A percentile compares a stretch with the other conserved stretches of the same genome.
These are phyloP conservation scores for Penicillium palitans DNA, from an alignment of 2,329 filamentous ascomycete genomes.

Conservation along the genomic window DNA sequence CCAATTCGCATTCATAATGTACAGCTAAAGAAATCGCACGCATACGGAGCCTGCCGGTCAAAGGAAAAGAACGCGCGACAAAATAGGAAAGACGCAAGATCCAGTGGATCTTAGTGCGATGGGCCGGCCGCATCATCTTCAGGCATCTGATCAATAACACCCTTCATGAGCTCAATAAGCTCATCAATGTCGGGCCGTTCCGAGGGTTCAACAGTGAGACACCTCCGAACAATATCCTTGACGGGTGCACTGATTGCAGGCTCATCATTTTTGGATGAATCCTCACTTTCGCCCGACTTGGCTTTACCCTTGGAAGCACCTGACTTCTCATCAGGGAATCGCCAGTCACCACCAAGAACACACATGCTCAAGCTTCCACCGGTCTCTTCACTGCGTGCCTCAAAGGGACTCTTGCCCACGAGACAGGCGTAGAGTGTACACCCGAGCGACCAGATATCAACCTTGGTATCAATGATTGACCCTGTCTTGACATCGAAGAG, in stretches of 20 bases:
- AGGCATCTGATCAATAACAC: slow-evolving; percentile 66
- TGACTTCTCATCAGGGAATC: slow-evolving; percentile 82
- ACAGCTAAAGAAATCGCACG: slow-evolving; percentile 5
- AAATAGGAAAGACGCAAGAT: background rate
- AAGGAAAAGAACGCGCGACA: slow-evolving; percentile 5
- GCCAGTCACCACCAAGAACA: slow-evolving; percentile 90
- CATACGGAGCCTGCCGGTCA: slow-evolving; percentile 13
- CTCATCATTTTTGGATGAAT: slow-evolving; percentile 41
- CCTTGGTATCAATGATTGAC: slow-evolving; percentile 87
- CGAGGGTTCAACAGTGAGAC: slow-evolving; percentile 79
- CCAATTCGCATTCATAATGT: slow-evolving; percentile 9
- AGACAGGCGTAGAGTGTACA: slow-evolving; percentile 98
- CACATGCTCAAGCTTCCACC: slow-evolving; percentile 91
- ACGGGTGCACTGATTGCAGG: slow-evolving; percentile 74
- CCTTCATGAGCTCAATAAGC: slow-evolving; percentile 75
- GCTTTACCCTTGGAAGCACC: slow-evolving; percentile 61
- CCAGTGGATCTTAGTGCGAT: slow-evolving; percentile 19
- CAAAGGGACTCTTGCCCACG: slow-evolving; percentile 94
- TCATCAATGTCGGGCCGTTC: slow-evolving; percentile 87
- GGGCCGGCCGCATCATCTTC: slow-evolving; percentile 49
- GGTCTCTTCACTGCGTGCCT: slow-evolving; percentile 92
- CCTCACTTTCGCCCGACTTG: slow-evolving; percentile 39
- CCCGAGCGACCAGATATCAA: slow-evolving; percentile 96
- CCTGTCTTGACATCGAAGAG: slow-evolving; percentile 97
- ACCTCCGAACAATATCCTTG: slow-evolving; percentile 82